phyloP scores from a whole-genome alignment of 1,139 yeast genomes.

The Scheffersomyces segobiensis region DNA sequence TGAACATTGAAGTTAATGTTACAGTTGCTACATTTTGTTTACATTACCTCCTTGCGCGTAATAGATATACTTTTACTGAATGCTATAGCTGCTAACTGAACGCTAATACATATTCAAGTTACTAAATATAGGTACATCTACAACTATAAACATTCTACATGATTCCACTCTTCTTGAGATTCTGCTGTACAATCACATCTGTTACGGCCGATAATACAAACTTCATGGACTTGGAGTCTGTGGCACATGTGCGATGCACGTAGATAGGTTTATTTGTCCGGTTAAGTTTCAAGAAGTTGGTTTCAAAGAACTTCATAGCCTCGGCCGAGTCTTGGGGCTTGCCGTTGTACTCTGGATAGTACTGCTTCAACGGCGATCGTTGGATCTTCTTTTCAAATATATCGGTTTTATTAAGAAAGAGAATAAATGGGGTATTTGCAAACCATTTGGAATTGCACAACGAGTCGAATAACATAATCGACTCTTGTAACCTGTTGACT shows the following conservation, averaged over 20 bases:
- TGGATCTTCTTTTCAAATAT: slow-evolving; percentile 69
- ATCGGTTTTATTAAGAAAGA: slow-evolving; percentile 88
- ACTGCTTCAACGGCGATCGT: slow-evolving; percentile 61
- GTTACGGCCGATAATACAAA: slow-evolving; percentile 92
- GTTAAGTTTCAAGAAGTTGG: slow-evolving; percentile 60
- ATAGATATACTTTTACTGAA: too few species aligned
- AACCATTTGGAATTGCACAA: slow-evolving; percentile 88
- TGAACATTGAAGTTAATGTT: neutral
- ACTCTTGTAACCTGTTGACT: slow-evolving; percentile 90
- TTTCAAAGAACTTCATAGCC: slow-evolving; percentile 68
- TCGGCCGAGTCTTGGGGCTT: slow-evolving; percentile 62
- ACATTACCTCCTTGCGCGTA: neutral
- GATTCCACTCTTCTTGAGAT: slow-evolving; percentile 79
- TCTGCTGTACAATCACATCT: slow-evolving; percentile 84
- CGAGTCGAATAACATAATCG: slow-evolving; percentile 80
- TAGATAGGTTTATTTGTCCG: slow-evolving; percentile 74
- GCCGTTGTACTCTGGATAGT: slow-evolving; percentile 75
- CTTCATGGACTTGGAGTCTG: slow-evolving; percentile 84
- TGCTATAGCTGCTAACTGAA: neutral
- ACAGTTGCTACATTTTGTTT: too few species aligned
- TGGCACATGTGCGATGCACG: slow-evolving; percentile 93
- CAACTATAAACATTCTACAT: slow-evolving; percentile 33
- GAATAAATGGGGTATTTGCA: slow-evolving; percentile 78
- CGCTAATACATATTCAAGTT: neutral
- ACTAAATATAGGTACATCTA: neutral